phyloP scores from a whole-genome alignment of 23 red algal species.

The Gracilaria caudata region DNA sequence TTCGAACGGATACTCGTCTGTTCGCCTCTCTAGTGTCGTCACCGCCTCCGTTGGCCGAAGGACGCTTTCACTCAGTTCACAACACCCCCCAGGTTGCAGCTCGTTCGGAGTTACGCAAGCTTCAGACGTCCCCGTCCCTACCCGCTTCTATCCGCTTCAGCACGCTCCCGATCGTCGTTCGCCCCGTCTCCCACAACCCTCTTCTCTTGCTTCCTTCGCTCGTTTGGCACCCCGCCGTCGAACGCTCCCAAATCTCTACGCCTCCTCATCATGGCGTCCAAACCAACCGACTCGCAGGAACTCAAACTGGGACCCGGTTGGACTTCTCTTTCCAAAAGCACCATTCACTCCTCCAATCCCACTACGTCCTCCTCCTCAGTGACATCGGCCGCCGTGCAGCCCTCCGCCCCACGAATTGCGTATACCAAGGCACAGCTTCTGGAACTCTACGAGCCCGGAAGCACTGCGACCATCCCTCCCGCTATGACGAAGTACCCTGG shows the following conservation, averaged over 20 bases:
- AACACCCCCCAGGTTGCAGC: conserved; percentile 19
- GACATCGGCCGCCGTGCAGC: conserved; percentile 22
- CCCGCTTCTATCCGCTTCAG: conserved; percentile 23
- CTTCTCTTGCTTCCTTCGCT: neutral
- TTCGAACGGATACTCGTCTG: conserved; percentile 36
- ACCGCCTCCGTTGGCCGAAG: conserved; percentile 9
- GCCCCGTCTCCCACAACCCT: neutral
- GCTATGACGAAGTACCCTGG: conserved; percentile 71
- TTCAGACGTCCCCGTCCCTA: conserved; percentile 15
- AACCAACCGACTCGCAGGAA: conserved; percentile 77
- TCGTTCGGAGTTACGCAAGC: conserved; percentile 38
- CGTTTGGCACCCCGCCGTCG: neutral
- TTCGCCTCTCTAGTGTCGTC: conserved; percentile 1
- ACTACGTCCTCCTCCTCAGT: conserved; percentile 16
- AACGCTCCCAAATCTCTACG: neutral
- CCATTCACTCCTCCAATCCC: conserved; percentile 29
- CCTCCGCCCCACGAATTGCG: conserved; percentile 48
- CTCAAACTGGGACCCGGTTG: conserved; percentile 73
- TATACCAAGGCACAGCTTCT: conserved; percentile 74
- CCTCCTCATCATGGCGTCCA: conserved; percentile 43
- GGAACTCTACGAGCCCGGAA: conserved; percentile 63
- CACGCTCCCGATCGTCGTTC: conserved; percentile 27
- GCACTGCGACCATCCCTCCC: conserved; percentile 50
- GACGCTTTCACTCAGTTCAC: conserved; percentile 26
- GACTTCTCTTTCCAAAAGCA: conserved; percentile 61